Percentiles rank a stretch among this genome's conserved stretches.
phyloP scores from a whole-genome alignment of 2,329 filamentous ascomycete genomes.

The Chaetothyriales sp. region DNA sequence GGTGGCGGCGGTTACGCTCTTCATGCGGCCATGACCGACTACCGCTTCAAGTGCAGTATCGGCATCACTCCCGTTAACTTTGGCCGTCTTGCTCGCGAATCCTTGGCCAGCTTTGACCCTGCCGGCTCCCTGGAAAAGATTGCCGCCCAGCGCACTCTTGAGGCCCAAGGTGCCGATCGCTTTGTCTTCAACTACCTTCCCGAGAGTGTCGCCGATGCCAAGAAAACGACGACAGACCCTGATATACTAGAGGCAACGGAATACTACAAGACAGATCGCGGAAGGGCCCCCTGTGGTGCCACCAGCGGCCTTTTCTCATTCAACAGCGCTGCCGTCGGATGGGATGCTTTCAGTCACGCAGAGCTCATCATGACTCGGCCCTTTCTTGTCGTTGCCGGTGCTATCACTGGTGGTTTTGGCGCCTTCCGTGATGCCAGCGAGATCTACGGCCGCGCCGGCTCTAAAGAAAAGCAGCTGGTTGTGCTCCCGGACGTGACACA shows the following conservation, averaged over 20 bases:
- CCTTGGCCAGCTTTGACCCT: constrained; percentile 7
- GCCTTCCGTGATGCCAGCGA: constrained; percentile 14
- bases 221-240: constrained; percentile 7
- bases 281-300: constrained; percentile 4
- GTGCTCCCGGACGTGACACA: constrained; percentile 8
- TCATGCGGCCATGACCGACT: constrained; percentile 24
- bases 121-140: constrained; percentile 10
- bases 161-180: constrained; percentile 12
- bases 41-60: constrained; percentile 20
- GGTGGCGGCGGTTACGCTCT: constrained; percentile 24
- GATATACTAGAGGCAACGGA: constrained; percentile 8
- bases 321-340: constrained; percentile 9
- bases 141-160: constrained; percentile 10
- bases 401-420: constrained; percentile 10
- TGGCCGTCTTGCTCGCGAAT: constrained; percentile 2
- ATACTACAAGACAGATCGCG: constrained; percentile 11
- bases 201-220: constrained; percentile 1
- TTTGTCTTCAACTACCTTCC: constrained; percentile 11
- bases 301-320: constrained; percentile 11
- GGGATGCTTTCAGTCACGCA: constrained; percentile 10
- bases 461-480: constrained; percentile 10
- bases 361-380: constrained; percentile 13
- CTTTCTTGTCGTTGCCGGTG: constrained; percentile 11
- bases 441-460: constrained; percentile 12
- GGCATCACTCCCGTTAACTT: background rate